These are phyloP conservation scores for Monilinia polystroma DNA, from an alignment of 2,329 filamentous ascomycete species.

Conservation along the genomic window DNA sequence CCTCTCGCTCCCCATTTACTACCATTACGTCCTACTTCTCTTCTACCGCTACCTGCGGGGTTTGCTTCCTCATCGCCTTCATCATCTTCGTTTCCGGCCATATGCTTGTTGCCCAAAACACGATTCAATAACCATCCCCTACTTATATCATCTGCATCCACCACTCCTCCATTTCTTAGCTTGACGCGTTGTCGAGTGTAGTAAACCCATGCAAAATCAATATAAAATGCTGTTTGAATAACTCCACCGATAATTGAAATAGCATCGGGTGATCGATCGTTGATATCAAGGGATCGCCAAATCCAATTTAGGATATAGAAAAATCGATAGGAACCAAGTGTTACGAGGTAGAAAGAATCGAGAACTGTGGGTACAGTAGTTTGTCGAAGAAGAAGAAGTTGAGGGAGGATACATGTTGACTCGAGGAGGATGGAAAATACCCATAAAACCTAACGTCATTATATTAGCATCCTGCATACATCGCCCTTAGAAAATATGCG, in stretches of 20 bases:
- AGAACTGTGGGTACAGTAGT: constrained; percentile 96
- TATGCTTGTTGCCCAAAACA: constrained; percentile 69
- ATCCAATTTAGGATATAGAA: constrained; percentile 95
- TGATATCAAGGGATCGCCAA: constrained; percentile 59
- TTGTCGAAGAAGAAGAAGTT: constrained; percentile 86
- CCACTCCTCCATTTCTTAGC: constrained; percentile 80
- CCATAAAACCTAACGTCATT: constrained; percentile 65
- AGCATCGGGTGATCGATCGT: constrained; percentile 62
- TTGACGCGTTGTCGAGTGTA: constrained; percentile 91
- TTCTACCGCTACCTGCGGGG: constrained; percentile 25
- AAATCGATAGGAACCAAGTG: constrained; percentile 81
- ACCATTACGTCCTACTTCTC: constrained; percentile 16
- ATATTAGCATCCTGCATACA: constrained; percentile 11
- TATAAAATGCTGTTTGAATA: constrained; percentile 83
- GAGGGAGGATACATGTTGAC: constrained; percentile 84
- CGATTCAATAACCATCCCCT: constrained; percentile 80
- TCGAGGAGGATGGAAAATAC: constrained; percentile 90
- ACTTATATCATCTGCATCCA: constrained; percentile 84
- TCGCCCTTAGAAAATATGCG: constrained; percentile 31
- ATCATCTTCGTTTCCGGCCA: constrained; percentile 45
- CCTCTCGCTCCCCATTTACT: constrained; percentile 59
- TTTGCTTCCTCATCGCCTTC: constrained; percentile 34
- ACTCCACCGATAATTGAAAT: constrained; percentile 83
- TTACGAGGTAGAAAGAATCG: constrained; percentile 91
- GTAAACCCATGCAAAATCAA: constrained; percentile 97